These are phyloP conservation scores for Boletus rubescentipes DNA, from an alignment of 768 basidiomycete species.

Conservation along the genomic window DNA sequence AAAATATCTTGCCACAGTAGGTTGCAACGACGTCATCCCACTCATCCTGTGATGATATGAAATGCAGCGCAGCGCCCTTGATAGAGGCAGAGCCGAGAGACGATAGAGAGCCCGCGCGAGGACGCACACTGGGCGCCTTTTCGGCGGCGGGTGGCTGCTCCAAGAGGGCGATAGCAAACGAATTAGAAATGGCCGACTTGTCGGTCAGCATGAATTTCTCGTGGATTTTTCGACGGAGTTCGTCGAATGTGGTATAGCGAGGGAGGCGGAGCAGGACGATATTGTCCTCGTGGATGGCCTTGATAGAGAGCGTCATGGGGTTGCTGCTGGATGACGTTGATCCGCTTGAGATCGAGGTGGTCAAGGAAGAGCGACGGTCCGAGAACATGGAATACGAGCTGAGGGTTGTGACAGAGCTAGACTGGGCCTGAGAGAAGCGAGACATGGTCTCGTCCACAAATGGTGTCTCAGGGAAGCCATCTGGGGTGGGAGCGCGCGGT, in stretches of 20 bases:
- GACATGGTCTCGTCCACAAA: slow-evolving; percentile 8
- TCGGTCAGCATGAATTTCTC: slow-evolving; percentile 69
- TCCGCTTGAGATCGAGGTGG: slow-evolving; percentile 38
- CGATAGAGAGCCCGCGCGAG: slow-evolving; percentile 36
- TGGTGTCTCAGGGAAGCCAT: slow-evolving; percentile 24
- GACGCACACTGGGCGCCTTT: slow-evolving; percentile 14
- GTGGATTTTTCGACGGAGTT: slow-evolving; percentile 56
- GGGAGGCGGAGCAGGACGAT: slow-evolving; percentile 63
- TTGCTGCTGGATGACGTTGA: slow-evolving; percentile 32
- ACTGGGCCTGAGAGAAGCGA: slow-evolving; percentile 8
- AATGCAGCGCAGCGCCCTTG: slow-evolving; percentile 35
- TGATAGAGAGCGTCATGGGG: slow-evolving; percentile 47
- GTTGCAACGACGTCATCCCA: slow-evolving; percentile 53
- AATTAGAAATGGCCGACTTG: slow-evolving; percentile 48
- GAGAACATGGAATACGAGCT: slow-evolving; percentile 11
- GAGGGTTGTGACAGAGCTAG: slow-evolving; percentile 2
- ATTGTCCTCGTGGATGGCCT: slow-evolving; percentile 59
- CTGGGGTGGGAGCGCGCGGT: slow-evolving; percentile 11
- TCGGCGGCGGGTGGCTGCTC: slow-evolving; percentile 33
- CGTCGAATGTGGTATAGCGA: slow-evolving; percentile 45
- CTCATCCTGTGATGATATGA: slow-evolving; percentile 54
- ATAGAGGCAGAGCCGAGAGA: slow-evolving; percentile 28
- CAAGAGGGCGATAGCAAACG: slow-evolving; percentile 57
- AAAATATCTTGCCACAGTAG: slow-evolving; percentile 50
- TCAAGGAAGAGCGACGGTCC: slow-evolving; percentile 27